Evolutionary conservation across 1,284 basidiomycete species (phyloP), one percentile per base, ranked within the genome.

Genomic region (Puccinia novopanici): DNA sequence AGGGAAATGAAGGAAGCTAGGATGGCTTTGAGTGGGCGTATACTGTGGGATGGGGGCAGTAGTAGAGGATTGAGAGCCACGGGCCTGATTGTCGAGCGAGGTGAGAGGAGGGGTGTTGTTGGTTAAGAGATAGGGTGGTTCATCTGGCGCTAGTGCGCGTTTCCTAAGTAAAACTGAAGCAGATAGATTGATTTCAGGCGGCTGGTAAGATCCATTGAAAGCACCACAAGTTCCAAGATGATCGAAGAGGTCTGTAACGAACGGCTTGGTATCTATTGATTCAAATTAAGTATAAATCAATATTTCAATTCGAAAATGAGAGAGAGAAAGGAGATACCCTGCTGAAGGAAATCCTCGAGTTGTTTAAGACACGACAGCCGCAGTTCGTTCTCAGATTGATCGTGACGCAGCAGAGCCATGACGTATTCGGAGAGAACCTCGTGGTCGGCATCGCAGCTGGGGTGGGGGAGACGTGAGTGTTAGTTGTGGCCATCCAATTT

Each of bases 1-100:
- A 30, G 76, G 65, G 52, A 57, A 79, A 42, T 55, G 76, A 30
- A 79, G 65, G 48, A 79, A 79, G 55, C 76, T 79, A 24, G 76
- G 76, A 71, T 79, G 76, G 55, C 67, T 71, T 40, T 79, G 76
- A 42, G 76, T 79, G n/a, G 76, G 76, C n/a, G 76, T 79, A 50
- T 79, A 79, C 59, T 79, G 76, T 59, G 76, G 76, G 65, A 79
- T 79, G 27, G 67, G 75, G 37, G 63, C 48, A 34, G 75, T 67
- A 24, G 75, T n/a, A n/a, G n/a, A 73, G 1, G 70, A 67, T 67
- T 63, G 57, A 12, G 70, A 24, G 70, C 24, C 13, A 22, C 8
- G 34, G 22, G 15, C 27, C 17, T 77, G 48, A 67, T 52, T 54
- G 30, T 77, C 63, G 52, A 68, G 75, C 22, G 63, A 37, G 15